Evolutionary conservation across 2,329 filamentous ascomycete species (phyloP).

Genomic region (Nemania sp.): DNA sequence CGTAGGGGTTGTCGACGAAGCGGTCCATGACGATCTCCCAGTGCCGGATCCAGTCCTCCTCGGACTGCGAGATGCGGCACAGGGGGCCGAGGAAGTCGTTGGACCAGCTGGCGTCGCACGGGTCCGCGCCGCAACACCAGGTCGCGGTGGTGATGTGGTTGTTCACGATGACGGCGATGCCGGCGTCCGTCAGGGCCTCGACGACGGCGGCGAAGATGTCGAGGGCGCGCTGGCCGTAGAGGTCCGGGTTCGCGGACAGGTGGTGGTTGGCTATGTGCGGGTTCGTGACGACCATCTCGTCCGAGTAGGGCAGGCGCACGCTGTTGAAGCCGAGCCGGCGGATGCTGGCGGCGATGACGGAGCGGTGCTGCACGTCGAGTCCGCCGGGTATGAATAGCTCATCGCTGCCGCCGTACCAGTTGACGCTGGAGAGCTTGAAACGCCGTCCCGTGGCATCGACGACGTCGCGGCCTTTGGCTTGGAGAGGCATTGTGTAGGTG

Average conservation of each 20-base stretch:
- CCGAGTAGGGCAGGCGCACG: conserved; percentile 75
- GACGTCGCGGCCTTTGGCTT: conserved; percentile 69
- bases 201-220: conserved; percentile 72
- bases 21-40: conserved; percentile 74
- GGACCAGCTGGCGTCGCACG: conserved; percentile 75
- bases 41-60: conserved; percentile 74
- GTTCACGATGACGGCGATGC: conserved; percentile 74
- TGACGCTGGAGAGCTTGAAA: conserved; percentile 73
- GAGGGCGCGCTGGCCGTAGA: conserved; percentile 67
- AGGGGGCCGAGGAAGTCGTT: conserved; percentile 72
- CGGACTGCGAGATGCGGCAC: conserved; percentile 72
- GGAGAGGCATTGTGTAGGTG: conserved; percentile 67
- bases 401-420: conserved; percentile 79
- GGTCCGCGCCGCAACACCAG: conserved; percentile 77
- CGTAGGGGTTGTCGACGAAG: conserved; percentile 68
- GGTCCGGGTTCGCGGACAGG: conserved; percentile 70
- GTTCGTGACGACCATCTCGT: conserved; percentile 74
- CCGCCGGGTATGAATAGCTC: conserved; percentile 73
- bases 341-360: conserved; percentile 70
- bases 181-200: conserved; percentile 69
- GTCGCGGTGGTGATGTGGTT: conserved; percentile 77
- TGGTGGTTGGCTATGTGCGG: conserved; percentile 64
- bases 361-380: conserved; percentile 72
- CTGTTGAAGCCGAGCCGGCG: conserved; percentile 75
- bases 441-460: conserved; percentile 68